Conservation (phyloP, 441 rosid genomes). For the Erodium texanum region DNA sequence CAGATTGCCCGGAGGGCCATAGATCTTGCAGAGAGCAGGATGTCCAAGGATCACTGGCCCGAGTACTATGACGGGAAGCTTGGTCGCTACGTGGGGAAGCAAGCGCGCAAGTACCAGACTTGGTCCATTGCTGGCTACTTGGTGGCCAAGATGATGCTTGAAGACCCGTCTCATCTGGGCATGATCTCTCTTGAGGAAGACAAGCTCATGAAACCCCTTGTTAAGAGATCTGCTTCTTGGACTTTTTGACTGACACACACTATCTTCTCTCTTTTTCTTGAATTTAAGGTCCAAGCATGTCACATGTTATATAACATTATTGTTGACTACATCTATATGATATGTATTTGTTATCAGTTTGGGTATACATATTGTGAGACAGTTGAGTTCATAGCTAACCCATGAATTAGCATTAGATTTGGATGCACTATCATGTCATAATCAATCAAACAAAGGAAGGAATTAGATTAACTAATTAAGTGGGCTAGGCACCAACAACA, state of each 20-base stretch:
- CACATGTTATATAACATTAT: too few relatives aligned
- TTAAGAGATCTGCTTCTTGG: conserved; percentile 85
- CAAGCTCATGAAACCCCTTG: conserved; percentile 65
- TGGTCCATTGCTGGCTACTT: conserved; percentile 91
- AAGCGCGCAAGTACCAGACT: conserved; percentile 66
- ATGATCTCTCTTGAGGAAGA: conserved; percentile 86
- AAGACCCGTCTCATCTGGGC: conserved; percentile 87
- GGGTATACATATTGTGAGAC: too few relatives aligned
- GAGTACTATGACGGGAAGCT: conserved; percentile 87
- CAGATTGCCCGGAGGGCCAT: conserved; percentile 75
- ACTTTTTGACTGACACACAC: conserved; percentile 29
- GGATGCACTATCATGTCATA: not conserved
- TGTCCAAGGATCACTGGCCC: conserved; percentile 75
- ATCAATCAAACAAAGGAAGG: not conserved
- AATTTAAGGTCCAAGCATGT: not conserved
- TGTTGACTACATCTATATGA: too few relatives aligned
- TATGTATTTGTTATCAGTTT: too few relatives aligned
- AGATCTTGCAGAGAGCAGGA: conserved; percentile 57
- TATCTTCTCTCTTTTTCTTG: not conserved
- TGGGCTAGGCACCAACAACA: conserved; percentile 5
- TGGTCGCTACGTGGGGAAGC: conserved; percentile 73
- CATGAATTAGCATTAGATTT: not conserved
- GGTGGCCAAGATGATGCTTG: conserved; percentile 89
- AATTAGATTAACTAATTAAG: not conserved
- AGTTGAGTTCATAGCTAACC: too few relatives aligned